These are phyloP conservation scores for Elaeagnus macrophylla DNA, from an alignment of 306 rosid species.

Conservation along the genomic window DNA sequence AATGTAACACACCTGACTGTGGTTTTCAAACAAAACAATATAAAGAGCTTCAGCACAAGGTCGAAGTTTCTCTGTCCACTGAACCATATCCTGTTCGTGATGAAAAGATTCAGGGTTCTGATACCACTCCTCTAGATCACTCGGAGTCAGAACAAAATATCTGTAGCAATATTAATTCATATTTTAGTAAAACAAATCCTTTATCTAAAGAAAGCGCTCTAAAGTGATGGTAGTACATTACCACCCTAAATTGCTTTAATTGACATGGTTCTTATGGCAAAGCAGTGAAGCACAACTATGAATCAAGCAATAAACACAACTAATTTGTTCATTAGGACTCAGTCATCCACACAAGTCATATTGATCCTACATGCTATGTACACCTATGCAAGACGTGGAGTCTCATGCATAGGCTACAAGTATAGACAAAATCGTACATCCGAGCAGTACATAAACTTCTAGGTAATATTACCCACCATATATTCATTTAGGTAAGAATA, in stretches of 20 bases:
- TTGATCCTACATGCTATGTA: too few relatives aligned
- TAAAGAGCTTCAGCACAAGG: conserved; percentile 96
- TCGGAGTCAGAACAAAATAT: conserved; percentile 76
- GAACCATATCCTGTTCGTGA: conserved; percentile 98
- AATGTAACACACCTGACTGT: conserved; percentile 65
- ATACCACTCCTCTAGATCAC: conserved; percentile 93
- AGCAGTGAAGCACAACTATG: not conserved
- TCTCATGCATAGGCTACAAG: too few relatives aligned
- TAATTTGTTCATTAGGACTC: not conserved
- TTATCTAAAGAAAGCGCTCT: conserved; percentile 3
- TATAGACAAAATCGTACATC: too few relatives aligned
- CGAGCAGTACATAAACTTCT: not conserved
- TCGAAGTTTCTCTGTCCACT: conserved; percentile 95
- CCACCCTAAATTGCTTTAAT: not conserved
- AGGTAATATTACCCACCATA: not conserved
- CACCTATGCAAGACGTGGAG: too few relatives aligned
- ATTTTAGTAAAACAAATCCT: conserved; percentile 12
- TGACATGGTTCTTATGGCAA: not conserved
- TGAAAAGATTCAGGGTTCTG: conserved; percentile 81
- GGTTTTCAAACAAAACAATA: conserved; percentile 84
- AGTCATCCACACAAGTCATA: not conserved
- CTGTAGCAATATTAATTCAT: conserved; percentile 35
- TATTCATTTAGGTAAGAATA: not conserved
- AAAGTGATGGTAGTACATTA: not conserved
- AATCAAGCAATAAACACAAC: not conserved